Evolutionary conservation across 129 eudicot species (phyloP).

Genomic region (Saussurea involucrata): DNA sequence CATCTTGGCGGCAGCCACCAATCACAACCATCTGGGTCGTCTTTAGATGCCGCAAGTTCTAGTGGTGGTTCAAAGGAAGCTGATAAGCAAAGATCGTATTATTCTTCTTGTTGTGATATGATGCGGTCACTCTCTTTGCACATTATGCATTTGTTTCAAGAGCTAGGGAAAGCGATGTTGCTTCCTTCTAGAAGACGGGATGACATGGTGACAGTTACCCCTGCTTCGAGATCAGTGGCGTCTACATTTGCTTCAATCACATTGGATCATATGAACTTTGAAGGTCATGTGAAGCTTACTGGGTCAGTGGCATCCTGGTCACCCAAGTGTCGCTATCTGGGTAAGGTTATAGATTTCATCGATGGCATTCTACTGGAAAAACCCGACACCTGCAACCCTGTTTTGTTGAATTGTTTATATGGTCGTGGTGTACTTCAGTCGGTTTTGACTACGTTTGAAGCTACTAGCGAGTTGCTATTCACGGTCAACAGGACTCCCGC

Average conservation of each 20-base stretch:
- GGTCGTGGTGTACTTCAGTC: constrained; percentile 81
- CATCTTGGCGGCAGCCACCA: constrained; percentile 49
- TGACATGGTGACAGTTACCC: constrained; percentile 67
- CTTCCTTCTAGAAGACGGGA: constrained; percentile 90
- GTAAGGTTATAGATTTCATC: constrained; percentile 82
- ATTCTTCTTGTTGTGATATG: constrained; percentile 86
- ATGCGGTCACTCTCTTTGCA: constrained; percentile 73
- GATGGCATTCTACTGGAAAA: constrained; percentile 80
- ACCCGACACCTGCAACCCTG: constrained; percentile 82
- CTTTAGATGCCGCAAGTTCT: constrained; percentile 43
- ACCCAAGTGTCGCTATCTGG: constrained; percentile 83
- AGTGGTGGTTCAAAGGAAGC: constrained; percentile 45
- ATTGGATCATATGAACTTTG: constrained; percentile 73
- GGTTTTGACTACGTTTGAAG: constrained; percentile 87
- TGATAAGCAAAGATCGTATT: constrained; percentile 65
- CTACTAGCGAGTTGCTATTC: constrained; percentile 89
- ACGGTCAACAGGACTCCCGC: constrained; percentile 77
- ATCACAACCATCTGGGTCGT: constrained; percentile 38
- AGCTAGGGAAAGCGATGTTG: constrained; percentile 87
- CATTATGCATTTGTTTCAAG: constrained; percentile 88
- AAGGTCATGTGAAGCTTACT: constrained; percentile 59
- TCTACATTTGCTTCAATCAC: constrained; percentile 76
- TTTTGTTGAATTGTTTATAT: constrained; percentile 72
- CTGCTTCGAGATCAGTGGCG: constrained; percentile 82
- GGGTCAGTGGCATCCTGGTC: constrained; percentile 82